phyloP scores from a whole-genome alignment of 257 asterid genomes.

The Gentiana straminea region DNA sequence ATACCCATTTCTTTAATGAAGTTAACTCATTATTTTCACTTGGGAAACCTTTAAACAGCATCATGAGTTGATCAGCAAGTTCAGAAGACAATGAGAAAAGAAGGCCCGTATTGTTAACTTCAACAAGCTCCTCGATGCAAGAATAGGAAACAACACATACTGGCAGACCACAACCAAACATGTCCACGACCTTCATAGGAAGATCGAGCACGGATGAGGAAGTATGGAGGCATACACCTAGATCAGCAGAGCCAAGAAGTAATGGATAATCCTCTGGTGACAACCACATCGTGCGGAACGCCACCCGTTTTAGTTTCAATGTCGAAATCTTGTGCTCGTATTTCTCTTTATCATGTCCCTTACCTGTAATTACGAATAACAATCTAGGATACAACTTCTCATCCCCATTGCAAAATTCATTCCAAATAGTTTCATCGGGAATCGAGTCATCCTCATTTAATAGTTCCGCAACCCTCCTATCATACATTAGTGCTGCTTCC shows the following conservation, averaged over 20 bases:
- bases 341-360: conserved; percentile 96
- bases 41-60: conserved; percentile 83
- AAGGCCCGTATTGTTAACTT: conserved; percentile 76
- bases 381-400: conserved; percentile 61
- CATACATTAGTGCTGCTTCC: conserved; percentile 97
- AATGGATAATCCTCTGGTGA: conserved; percentile 92
- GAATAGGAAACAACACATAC: conserved; percentile 97
- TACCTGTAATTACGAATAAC: conserved; percentile 92
- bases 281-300: conserved; percentile 96
- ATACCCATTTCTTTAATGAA: conserved; percentile 52
- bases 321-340: conserved; percentile 72
- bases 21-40: conserved; percentile 45
- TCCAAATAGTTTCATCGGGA: conserved; percentile 60
- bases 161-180: conserved; percentile 97
- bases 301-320: conserved; percentile 78
- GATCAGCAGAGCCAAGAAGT: conserved; percentile 98
- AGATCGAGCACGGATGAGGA: conserved; percentile 94
- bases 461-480: conserved; percentile 79
- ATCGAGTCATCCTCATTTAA: conserved; percentile 61
- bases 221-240: conserved; percentile 91
- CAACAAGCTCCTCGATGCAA: conserved; percentile 85
- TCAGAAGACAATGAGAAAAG: conserved; percentile 88
- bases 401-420: conserved; percentile 49
- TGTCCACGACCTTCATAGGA: conserved; percentile 99
- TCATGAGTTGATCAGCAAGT: conserved; percentile 85